Base-by-base conservation (phyloP, 495 filamentous ascomycete species). In the Talaromyces borbonicus region DNA sequence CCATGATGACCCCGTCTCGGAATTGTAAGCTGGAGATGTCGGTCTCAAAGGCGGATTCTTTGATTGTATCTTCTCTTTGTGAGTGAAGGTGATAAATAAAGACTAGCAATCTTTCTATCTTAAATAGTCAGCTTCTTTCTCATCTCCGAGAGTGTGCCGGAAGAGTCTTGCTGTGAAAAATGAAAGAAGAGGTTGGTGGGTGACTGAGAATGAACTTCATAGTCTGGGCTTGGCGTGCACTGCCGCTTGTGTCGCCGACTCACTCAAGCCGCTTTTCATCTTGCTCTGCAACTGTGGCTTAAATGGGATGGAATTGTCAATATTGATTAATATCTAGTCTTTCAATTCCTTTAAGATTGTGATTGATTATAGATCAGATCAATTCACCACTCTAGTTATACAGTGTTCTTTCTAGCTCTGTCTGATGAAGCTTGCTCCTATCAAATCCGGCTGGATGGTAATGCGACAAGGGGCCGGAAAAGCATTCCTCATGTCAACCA, bases 1-100 rank as follows among this genome's bases (percentile, higher is more conserved):
- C 43, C 43, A 46, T 46, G 43, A 16, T 38, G 35, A 20, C 35
- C 9, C 19, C 2, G 18, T 20, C 35, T 38, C 8, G 35, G n/a
- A n/a, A n/a, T n/a, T n/a, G n/a, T n/a, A 38, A 8, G 35, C 19
- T 38, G n/a, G 35, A 11, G 35, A 20, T 3, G 35, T 38, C 1
- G 35, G 5, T 15, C 22, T 38, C 8, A 19, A 8, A 20, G 3
- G 2, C n/a, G 1, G n/a, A n/a, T n/a, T n/a, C n/a, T n/a, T n/a
- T n/a, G n/a, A n/a, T n/a, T n/a, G n/a, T n/a, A n/a, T n/a, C n/a
- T n/a, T n/a, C n/a, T n/a, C n/a, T n/a, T n/a, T 12, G 18, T 38
- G 7, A 38, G 5, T 11, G 5, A 38, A 38, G 5, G 16, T 11
- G 18, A 38, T 22, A 19, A 20, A 22, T 16, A 38, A 11, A 5